Base-by-base conservation (phyloP, 805 yeast genomes). In the Starmerella powellii region DNA sequence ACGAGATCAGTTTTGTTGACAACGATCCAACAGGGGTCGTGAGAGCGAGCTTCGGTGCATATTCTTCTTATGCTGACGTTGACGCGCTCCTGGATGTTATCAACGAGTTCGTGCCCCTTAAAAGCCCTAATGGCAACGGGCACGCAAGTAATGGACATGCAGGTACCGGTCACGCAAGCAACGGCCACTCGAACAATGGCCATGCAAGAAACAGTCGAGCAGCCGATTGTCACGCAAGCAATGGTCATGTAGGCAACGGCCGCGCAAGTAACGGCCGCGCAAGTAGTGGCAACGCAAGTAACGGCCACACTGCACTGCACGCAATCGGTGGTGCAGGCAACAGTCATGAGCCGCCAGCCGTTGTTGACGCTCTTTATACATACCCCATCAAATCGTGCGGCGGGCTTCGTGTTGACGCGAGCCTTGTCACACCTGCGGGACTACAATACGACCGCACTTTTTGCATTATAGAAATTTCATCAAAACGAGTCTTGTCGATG, bases 381-480 rank as follows among this genome's bases (percentile, higher is more conserved):
- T 68, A 61, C 49, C 73, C 73, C 2, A 63, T 68, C 36, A 68
- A 68, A 42, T 66, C 71, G 6, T 68, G 72, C 45, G 59, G 54
- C 3, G 68, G 63, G 1, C 57, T 50, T 34, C 34, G 40, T 13
- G 51, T 68, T 8, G 58, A 62, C 0, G 21, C 28, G 3, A 47
- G 44, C 8, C 16, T 30, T 0, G 52, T 66, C 1, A 42, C 44
- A 3, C 35, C 33, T 2, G 40, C 41, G 8, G 72, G 72, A 0
- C 53, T 68, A n/a, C 47, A 60, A 34, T 61, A 59, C 52, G 73
- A 68, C 49, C 51, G 73, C 15, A 52, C 54, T 44, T 68, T 66
- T 39, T 59, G 68, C 31, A 46, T 68, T n/a, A 46, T 66, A 4
- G 57, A 56, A 28, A 42, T 57, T 2, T 40, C 49, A 1, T 51